Evolutionary conservation across 1,284 basidiomycete species (phyloP).

Genomic region (Sporisorium scitamineum): DNA sequence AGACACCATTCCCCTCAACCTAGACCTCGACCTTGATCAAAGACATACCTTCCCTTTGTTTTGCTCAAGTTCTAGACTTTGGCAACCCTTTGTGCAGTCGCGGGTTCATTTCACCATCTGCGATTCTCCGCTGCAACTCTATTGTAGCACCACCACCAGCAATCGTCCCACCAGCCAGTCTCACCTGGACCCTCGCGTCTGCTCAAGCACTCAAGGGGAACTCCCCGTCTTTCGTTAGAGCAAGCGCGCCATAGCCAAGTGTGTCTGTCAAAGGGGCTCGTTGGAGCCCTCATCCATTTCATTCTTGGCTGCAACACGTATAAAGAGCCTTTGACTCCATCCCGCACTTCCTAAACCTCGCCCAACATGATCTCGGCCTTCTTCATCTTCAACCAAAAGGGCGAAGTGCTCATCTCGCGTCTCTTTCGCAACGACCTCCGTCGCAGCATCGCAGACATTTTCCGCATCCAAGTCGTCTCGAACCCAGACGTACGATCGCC

Average conservation of each 20-base stretch:
- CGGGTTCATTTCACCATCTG: background rate
- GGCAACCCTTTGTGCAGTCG: background rate
- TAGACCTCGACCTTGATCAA: too few species aligned
- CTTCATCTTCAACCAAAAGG: constrained; percentile 98
- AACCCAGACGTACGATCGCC: constrained; percentile 96
- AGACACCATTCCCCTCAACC: background rate
- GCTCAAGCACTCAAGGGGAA: background rate
- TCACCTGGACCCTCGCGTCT: too few species aligned
- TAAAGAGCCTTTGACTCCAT: background rate
- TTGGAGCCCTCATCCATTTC: background rate
- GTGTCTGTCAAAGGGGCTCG: background rate
- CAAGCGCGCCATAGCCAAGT: background rate
- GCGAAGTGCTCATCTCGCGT: constrained; percentile 75
- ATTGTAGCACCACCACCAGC: background rate
- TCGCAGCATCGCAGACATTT: constrained; percentile 65
- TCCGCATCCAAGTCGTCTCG: constrained; percentile 87
- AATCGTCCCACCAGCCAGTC: background rate
- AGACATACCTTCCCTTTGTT: constrained; percentile 1
- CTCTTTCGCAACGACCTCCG: constrained; percentile 65
- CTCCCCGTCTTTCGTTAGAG: background rate
- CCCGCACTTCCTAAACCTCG: background rate
- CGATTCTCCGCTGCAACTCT: background rate
- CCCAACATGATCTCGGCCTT: constrained; percentile 77
- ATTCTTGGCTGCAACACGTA: background rate
- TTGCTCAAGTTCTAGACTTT: background rate